Evolutionary conservation across 2,329 filamentous ascomycete genomes (phyloP).

Genomic region (Lasiodiplodia sp.): DNA sequence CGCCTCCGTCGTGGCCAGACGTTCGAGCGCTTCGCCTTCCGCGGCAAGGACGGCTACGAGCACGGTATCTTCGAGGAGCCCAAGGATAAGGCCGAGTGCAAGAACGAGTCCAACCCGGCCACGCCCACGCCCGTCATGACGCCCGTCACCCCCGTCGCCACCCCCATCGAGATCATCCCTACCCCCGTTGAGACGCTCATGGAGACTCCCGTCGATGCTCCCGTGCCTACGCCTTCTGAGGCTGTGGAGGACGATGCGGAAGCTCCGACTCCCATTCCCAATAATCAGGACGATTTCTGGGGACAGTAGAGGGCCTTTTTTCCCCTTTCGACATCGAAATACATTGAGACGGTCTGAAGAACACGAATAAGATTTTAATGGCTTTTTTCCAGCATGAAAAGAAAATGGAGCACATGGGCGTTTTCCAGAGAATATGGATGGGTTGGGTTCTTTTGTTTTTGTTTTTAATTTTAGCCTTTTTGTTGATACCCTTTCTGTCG

Average conservation of each 20-base stretch:
- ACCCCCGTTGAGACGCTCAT: neutral
- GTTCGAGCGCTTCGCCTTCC: slow-evolving; percentile 27
- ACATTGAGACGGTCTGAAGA: neutral
- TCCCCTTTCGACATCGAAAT: neutral
- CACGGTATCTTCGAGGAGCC: slow-evolving; percentile 20
- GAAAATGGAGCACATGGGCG: neutral
- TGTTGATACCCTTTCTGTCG: neutral
- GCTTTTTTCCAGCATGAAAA: neutral
- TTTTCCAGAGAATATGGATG: neutral
- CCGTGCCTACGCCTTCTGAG: neutral
- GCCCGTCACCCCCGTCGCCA: neutral
- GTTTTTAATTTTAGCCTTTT: neutral
- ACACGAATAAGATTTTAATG: neutral
- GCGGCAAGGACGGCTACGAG: slow-evolving; percentile 9
- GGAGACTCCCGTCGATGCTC: neutral
- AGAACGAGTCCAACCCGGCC: slow-evolving; percentile 3
- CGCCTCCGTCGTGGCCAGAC: slow-evolving; percentile 22
- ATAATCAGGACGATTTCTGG: slow-evolving; percentile 5
- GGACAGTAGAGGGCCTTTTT: neutral
- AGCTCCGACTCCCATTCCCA: neutral
- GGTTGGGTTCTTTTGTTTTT: neutral
- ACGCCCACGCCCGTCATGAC: slow-evolving; percentile 2
- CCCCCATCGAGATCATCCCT: neutral
- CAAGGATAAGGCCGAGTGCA: slow-evolving; percentile 18
- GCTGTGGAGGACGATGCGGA: neutral